Evolutionary conservation across 2,329 filamentous ascomycete genomes (phyloP).

Genomic region (Rutstroemia sp.): DNA sequence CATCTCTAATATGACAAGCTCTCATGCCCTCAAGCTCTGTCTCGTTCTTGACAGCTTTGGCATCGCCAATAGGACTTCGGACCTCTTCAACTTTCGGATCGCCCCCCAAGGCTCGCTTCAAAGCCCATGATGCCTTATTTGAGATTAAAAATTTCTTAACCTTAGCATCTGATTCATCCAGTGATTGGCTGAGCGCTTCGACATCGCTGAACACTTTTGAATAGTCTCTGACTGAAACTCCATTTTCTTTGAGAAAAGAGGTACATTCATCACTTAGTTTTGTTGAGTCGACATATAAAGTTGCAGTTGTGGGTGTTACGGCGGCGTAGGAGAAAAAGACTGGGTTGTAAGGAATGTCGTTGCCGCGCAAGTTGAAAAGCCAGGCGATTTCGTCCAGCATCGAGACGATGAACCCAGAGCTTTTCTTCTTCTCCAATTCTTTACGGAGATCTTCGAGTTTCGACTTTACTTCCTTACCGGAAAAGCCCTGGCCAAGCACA

Average conservation of each 20-base stretch:
- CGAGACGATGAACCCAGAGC: conserved; percentile 79
- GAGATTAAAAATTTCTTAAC: conserved; percentile 71
- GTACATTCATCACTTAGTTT: conserved; percentile 67
- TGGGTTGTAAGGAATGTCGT: conserved; percentile 93
- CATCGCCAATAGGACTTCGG: conserved; percentile 78
- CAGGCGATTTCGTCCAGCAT: conserved; percentile 96
- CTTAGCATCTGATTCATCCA: conserved; percentile 30
- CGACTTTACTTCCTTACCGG: conserved; percentile 73
- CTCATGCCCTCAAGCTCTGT: conserved; percentile 88
- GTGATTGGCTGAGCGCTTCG: conserved; percentile 49
- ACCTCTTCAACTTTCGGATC: conserved; percentile 79
- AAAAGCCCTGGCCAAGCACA: conserved; percentile 62
- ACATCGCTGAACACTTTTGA: conserved; percentile 72
- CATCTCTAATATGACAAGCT: conserved; percentile 86
- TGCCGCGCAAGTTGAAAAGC: conserved; percentile 96
- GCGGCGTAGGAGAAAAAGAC: conserved; percentile 97
- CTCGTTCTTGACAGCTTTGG: conserved; percentile 92
- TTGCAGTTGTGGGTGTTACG: conserved; percentile 68
- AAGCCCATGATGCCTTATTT: conserved; percentile 85
- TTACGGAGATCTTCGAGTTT: conserved; percentile 86
- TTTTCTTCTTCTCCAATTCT: conserved; percentile 85
- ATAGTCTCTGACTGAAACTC: conserved; percentile 75
- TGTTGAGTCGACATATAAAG: conserved; percentile 74
- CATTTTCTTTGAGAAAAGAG: conserved; percentile 60
- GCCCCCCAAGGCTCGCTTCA: conserved; percentile 79